A percentile compares a stretch with the other conserved stretches of the same genome.
Conservation (phyloP, 768 basidiomycete genomes). For the Auricularia auricula-judae region DNA sequence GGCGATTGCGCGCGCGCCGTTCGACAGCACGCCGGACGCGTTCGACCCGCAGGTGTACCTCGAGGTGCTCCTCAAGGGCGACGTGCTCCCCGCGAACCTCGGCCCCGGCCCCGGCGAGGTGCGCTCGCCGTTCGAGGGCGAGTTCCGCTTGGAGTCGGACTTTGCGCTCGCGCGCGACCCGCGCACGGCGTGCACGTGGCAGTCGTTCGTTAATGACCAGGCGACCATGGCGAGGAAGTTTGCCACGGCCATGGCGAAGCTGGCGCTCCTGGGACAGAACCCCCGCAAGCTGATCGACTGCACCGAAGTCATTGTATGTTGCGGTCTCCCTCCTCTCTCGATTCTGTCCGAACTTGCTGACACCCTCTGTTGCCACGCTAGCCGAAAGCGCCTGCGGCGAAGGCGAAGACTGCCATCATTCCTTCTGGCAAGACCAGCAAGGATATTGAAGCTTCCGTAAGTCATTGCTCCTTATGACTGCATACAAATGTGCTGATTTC, state of each 20-base stretch:
- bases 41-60: constrained; percentile 16
- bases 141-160: constrained; percentile 14
- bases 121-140: constrained; percentile 2
- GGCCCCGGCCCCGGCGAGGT: background rate
- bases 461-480: background rate
- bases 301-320: constrained; percentile 27
- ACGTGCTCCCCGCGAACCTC: constrained; percentile 20
- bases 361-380: background rate
- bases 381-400: background rate
- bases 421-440: background rate
- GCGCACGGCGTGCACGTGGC: constrained; percentile 22
- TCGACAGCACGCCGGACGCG: constrained; percentile 14
- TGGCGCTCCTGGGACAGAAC: constrained; percentile 32
- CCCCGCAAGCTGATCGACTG: constrained; percentile 28
- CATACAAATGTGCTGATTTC: background rate
- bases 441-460: background rate
- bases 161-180: constrained; percentile 16
- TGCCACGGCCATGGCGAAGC: constrained; percentile 33
- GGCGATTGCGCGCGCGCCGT: constrained; percentile 2
- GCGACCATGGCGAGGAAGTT: constrained; percentile 24
- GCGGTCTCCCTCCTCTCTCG: background rate
- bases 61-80: constrained; percentile 18
- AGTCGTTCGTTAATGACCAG: constrained; percentile 24
- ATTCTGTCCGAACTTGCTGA: background rate
- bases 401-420: background rate